phyloP scores from a whole-genome alignment of 2,329 filamentous ascomycete genomes.

The Aschersonia sp. region DNA sequence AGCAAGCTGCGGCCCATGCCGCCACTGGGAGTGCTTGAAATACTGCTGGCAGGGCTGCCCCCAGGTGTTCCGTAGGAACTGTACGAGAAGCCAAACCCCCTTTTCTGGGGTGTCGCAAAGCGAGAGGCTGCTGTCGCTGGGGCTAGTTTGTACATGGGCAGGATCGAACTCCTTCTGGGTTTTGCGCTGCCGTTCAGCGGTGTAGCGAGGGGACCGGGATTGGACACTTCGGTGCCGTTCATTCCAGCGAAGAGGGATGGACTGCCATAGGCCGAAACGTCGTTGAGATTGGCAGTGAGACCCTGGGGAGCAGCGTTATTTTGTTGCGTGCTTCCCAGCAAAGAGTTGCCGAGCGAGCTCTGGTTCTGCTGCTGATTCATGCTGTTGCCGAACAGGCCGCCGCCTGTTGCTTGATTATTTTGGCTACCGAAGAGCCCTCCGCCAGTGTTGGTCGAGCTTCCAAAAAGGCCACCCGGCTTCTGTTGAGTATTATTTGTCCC shows the following conservation, averaged over 20 bases:
- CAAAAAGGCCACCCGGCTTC: slow-evolving; percentile 36
- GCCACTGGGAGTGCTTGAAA: slow-evolving; percentile 48
- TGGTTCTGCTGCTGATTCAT: slow-evolving; percentile 35
- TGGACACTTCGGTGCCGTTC: slow-evolving; percentile 43
- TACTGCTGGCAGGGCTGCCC: slow-evolving; percentile 49
- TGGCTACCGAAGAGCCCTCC: slow-evolving; percentile 40
- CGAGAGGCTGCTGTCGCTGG: slow-evolving; percentile 59
- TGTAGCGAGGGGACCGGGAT: slow-evolving; percentile 82
- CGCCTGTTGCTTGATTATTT: slow-evolving; percentile 28
- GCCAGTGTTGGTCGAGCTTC: slow-evolving; percentile 26
- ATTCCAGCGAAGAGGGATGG: slow-evolving; percentile 73
- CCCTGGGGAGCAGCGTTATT: slow-evolving; percentile 40
- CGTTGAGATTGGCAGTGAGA: slow-evolving; percentile 66
- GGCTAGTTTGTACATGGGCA: slow-evolving; percentile 79
- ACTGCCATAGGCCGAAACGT: slow-evolving; percentile 80
- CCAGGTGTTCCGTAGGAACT: slow-evolving; percentile 77
- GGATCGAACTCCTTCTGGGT: slow-evolving; percentile 61
- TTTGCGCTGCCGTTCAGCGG: slow-evolving; percentile 65
- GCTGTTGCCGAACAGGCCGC: slow-evolving; percentile 29
- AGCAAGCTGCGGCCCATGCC: slow-evolving; percentile 50
- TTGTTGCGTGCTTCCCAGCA: slow-evolving; percentile 42
- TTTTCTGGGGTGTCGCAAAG: slow-evolving; percentile 70
- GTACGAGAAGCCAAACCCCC: slow-evolving; percentile 84
- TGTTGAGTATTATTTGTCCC: slow-evolving; percentile 24
- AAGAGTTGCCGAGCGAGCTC: slow-evolving; percentile 30